A percentile compares a stretch with the other conserved stretches of the same genome.
Conservation (phyloP, 306 rosid genomes). For the Cucurbita ficifolia region DNA sequence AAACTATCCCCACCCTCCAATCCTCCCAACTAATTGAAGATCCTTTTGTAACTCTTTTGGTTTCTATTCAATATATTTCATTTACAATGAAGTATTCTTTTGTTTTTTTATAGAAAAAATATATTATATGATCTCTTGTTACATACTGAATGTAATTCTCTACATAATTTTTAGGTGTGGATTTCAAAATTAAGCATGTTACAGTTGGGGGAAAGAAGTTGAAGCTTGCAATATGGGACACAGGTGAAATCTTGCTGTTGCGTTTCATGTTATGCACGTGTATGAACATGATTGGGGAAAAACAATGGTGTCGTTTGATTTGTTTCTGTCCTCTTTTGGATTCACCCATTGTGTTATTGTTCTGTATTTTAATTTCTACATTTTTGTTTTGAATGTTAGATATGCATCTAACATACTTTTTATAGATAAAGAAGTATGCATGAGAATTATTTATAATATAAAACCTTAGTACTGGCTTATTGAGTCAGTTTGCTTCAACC, state of each 20-base stretch:
- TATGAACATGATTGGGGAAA: neutral
- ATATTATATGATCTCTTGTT: neutral
- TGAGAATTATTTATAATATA: neutral
- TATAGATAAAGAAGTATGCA: neutral
- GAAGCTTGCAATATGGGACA: constrained; percentile 92
- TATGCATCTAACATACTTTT: neutral
- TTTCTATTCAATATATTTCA: neutral
- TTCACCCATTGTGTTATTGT: neutral
- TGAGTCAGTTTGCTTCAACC: neutral
- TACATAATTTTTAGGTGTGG: constrained; percentile 46
- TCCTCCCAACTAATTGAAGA: neutral
- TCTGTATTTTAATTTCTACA: neutral
- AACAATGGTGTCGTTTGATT: neutral
- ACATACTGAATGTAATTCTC: neutral
- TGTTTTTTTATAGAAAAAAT: neutral
- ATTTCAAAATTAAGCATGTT: constrained; percentile 63
- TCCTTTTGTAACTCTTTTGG: neutral
- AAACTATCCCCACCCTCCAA: neutral
- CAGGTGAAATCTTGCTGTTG: constrained; percentile 29
- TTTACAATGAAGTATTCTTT: neutral
- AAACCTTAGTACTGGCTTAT: neutral
- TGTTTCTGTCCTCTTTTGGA: neutral
- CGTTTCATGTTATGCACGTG: neutral
- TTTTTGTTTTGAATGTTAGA: neutral
- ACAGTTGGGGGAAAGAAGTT: constrained; percentile 51